Conservation (phyloP, 2,329 filamentous ascomycete genomes). For the Alternaria conjuncta region DNA sequence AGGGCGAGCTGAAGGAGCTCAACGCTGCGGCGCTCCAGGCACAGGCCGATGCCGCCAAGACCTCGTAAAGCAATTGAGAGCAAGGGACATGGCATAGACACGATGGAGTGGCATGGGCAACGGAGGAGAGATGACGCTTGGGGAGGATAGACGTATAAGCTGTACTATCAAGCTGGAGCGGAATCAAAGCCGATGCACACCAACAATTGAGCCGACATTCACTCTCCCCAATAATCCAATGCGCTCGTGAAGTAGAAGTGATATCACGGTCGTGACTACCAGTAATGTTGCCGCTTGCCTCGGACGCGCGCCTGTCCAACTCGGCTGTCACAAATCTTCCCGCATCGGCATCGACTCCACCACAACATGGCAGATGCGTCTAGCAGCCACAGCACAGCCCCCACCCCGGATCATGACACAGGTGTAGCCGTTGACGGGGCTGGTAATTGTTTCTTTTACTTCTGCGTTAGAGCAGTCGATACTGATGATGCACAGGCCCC, state of each 20-base stretch:
- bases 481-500: conserved; percentile 25
- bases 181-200: conserved; percentile 36
- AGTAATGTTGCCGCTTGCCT: not conserved
- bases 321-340: conserved; percentile 35
- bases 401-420: conserved; percentile 15
- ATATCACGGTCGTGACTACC: conserved; percentile 9
- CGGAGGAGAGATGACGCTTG: conserved; percentile 12
- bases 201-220: conserved; percentile 24
- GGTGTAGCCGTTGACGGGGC: conserved; percentile 20
- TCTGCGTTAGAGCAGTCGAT: conserved; percentile 11
- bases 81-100: not conserved
- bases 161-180: conserved; percentile 44
- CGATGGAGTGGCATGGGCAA: conserved; percentile 9
- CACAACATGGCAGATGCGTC: conserved; percentile 43
- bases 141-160: conserved; percentile 43
- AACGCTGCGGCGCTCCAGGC: conserved; percentile 59
- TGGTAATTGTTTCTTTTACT: conserved; percentile 7
- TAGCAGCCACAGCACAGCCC: conserved; percentile 32
- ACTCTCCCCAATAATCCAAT: not conserved
- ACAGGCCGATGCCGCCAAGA: conserved; percentile 53
- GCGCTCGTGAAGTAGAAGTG: conserved; percentile 10
- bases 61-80: conserved; percentile 39
- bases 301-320: conserved; percentile 14
- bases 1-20: conserved; percentile 81
- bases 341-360: conserved; percentile 41